These are phyloP conservation scores for Pichia deserticola DNA, from an alignment of 805 yeast genomes.

Conservation along the genomic window DNA sequence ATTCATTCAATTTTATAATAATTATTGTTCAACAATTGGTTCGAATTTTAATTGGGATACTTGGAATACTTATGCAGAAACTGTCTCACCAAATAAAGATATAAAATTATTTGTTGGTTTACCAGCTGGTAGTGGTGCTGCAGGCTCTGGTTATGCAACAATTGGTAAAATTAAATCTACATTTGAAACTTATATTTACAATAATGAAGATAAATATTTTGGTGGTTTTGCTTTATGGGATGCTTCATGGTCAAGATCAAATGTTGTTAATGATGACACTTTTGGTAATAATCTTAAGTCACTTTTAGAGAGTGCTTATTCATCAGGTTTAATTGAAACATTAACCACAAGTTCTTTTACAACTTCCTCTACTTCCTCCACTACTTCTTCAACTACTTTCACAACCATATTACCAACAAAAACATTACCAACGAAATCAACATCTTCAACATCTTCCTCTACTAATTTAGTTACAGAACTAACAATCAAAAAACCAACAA, in stretches of 20 bases:
- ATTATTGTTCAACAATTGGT: constrained; percentile 53
- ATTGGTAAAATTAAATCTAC: constrained; percentile 33
- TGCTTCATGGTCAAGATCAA: constrained; percentile 32
- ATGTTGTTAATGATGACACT: constrained; percentile 10
- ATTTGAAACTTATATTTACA: constrained; percentile 24
- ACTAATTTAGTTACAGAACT: too few species aligned
- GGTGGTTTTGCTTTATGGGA: constrained; percentile 86
- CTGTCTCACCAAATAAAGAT: constrained; percentile 55
- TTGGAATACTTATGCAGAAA: constrained; percentile 60
- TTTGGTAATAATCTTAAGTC: constrained; percentile 10
- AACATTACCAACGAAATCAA: too few species aligned
- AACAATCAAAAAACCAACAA: too few species aligned
- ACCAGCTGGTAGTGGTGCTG: constrained; percentile 49
- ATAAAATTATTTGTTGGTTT: constrained; percentile 69
- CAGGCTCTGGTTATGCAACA: constrained; percentile 49
- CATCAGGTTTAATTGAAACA: constrained; percentile 2
- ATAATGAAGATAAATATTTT: constrained; percentile 35
- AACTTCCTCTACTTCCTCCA: constrained; percentile 1
- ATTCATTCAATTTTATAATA: constrained; percentile 86
- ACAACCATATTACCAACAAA: not conserved
- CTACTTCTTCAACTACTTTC: constrained; percentile 4
- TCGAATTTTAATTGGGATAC: constrained; percentile 53
- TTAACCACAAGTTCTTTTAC: constrained; percentile 6
- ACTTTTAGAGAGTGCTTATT: constrained; percentile 9
- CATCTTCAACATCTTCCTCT: too few species aligned